Base-by-base conservation (phyloP, 805 yeast species). In the Candida oleophila region DNA sequence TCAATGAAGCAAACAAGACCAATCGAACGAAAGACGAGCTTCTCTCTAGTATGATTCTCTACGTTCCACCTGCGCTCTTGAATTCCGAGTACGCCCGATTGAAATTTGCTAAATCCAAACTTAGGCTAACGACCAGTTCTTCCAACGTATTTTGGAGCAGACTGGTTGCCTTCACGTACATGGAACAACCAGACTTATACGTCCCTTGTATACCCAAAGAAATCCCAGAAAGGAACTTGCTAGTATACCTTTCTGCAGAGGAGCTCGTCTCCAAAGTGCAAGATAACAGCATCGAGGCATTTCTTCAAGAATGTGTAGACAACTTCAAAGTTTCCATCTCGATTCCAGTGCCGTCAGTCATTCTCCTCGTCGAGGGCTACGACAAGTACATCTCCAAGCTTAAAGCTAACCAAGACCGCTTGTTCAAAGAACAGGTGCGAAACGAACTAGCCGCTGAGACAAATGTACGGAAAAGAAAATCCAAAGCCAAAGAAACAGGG, bases 71-170 rank as follows among this genome's bases (percentile, higher is more conserved):
- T 73, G 8, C 45, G 44, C 14, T 44, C 4, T 58, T 80, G 19
- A 55, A 64, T 21, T 58, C 62, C 9, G 57, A 54, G 2, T 50
- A 54, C 41, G 52, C 57, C 33, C 37, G 42, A 1, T 43, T 36
- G 38, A 53, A 38, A 20, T 56, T 53, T 53, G 61, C n/a, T 4
- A 33, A 33, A 33, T 8, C 36, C 15, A 15, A 7, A 14, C 22
- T 47, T 48, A 42, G 32, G 57, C 15, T 47, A 18, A 7, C 39
- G 12, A 34, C 7, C 38, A 36, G 61, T 14, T 45, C 68, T 2
- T 85, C 85, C 0, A 45, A 74, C 3, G 71, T 84, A 1, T 61
- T 64, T 41, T 84, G 87, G 78, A 67, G 73, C 42, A 64, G 91
- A 37, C 65, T 64, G 15, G 69, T 76, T 3, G 68, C 62, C 18